Evolutionary conservation across 2,329 filamentous ascomycete genomes (phyloP).

Genomic region (Alternaria conjuncta): DNA sequence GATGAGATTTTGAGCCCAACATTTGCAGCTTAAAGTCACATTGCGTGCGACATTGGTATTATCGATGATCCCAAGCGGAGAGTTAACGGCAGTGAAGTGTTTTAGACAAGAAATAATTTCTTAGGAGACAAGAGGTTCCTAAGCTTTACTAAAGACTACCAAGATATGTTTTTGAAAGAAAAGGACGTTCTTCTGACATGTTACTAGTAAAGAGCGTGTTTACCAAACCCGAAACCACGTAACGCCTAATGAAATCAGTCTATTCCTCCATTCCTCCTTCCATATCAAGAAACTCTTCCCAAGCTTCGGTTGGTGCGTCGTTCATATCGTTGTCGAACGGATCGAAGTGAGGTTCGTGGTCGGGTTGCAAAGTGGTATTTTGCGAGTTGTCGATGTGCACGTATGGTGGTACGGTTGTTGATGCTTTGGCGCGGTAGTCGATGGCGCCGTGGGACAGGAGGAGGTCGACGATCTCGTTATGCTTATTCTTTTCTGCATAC

Average conservation of each 20-base stretch:
- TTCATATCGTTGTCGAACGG: background rate
- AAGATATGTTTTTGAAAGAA: background rate
- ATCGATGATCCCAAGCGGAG: too few relatives aligned
- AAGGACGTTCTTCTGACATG: background rate
- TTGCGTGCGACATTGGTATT: too few relatives aligned
- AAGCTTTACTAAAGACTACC: background rate
- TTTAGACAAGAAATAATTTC: too few relatives aligned
- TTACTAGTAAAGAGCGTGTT: background rate
- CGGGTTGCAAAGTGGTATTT: background rate
- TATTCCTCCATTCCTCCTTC: background rate
- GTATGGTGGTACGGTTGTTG: background rate
- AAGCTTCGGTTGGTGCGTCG: background rate
- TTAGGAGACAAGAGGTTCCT: too few relatives aligned
- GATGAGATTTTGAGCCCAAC: too few relatives aligned
- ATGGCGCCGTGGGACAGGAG: background rate
- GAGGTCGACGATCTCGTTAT: background rate
- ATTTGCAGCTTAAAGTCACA: too few relatives aligned
- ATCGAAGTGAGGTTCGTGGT: background rate
- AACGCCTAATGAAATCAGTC: background rate
- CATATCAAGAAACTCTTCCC: background rate
- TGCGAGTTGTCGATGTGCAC: background rate
- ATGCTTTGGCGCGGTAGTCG: background rate
- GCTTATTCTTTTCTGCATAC: too few relatives aligned
- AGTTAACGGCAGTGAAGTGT: too few relatives aligned
- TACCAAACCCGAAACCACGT: accelerated